Base-by-base conservation (phyloP, 305 asterid genomes). In the Fraxinus dipetala region DNA sequence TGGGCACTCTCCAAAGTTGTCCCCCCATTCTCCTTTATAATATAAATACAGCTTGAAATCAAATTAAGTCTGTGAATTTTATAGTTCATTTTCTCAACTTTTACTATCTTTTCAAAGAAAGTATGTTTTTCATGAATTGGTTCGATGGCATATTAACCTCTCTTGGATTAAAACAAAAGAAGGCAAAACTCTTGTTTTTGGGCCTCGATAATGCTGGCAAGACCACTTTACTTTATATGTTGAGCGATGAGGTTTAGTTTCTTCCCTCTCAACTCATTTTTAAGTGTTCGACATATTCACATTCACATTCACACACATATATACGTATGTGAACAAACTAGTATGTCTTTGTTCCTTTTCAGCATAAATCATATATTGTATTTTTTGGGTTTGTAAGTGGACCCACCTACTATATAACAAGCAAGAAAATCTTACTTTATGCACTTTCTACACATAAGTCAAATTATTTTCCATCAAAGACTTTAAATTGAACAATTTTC, bases 141-240 rank as follows among this genome's bases (percentile, higher is more conserved):
- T 90, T 93, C 81, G 91, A 93, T 65, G 95, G 93, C 54, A 54
- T 92, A 65, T 83, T 93, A 75, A 85, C 92, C 4, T 85, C 94
- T 8, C 82, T 91, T n/a, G 95, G 97, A 1, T 80, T 93, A 78
- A 85, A 88, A 81, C 91, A 90, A 43, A 93, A 93, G 90, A 95
- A 93, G 82, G 97, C 96, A 22, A 93, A 92, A 93, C 91, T 93
- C 82, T 81, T 93, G 92, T 93, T 93, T 78, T 30, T 93, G 84
- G 98, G 98, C 43, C 94, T 93, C 75, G 97, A 93, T 85, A 92
- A 93, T 81, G 90, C 98, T 78, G 97, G 97, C 11, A 93, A 93
- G 78, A 93, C 98, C 75, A 93, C 98, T 70, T 84, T 93, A 87
- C 97, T 93, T 73, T 91, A 89, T 36, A 90, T 93, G 98, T 84